phyloP scores from a whole-genome alignment of 2,329 filamentous ascomycete genomes.

The Fusarium clavum region DNA sequence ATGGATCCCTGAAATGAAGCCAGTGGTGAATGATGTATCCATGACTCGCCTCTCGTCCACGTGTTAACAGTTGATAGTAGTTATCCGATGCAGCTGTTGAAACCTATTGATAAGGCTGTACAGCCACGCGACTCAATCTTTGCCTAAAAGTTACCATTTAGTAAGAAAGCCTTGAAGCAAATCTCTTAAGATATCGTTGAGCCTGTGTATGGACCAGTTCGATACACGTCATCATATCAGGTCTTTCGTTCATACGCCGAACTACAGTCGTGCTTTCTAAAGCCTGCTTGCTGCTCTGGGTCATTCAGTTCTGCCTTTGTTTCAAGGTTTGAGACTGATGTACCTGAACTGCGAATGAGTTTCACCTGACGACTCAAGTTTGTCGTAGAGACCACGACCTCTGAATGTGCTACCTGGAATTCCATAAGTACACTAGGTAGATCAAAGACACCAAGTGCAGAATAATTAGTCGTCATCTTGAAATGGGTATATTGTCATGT shows the following conservation, averaged over 20 bases:
- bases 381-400: neutral
- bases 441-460: neutral
- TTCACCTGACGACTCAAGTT: neutral
- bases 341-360: neutral
- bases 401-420: neutral
- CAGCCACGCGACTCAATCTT: neutral
- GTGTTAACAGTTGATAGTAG: neutral
- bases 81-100: neutral
- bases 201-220: neutral
- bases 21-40: neutral
- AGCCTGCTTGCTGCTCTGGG: neutral
- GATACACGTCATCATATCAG: neutral
- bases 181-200: neutral
- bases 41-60: neutral
- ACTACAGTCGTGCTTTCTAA: neutral
- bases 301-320: neutral
- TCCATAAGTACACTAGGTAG: neutral
- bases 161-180: neutral
- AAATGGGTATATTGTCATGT: constrained; percentile 21
- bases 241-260: neutral
- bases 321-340: neutral
- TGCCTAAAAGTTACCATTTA: neutral
- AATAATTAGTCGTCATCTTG: neutral
- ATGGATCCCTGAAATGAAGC: neutral
- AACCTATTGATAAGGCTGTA: neutral